Conservation (phyloP, 306 rosid species). For the Aeschynomene evenia region DNA sequence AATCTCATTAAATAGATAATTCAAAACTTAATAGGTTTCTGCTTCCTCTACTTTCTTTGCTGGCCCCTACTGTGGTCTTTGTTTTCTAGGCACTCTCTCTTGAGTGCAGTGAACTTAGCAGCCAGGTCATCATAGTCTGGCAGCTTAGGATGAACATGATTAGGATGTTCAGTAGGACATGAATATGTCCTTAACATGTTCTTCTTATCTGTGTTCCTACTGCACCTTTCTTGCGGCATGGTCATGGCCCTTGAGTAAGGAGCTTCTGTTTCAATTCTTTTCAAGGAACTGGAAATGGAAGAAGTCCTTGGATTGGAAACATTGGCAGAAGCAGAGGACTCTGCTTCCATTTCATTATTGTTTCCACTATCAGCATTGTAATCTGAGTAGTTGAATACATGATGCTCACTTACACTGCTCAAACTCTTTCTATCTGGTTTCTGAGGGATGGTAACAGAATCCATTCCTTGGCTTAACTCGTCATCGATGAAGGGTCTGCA, state of each 20-base stretch:
- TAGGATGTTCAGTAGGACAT: conserved; percentile 49
- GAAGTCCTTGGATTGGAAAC: conserved; percentile 5
- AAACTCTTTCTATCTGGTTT: conserved; percentile 35
- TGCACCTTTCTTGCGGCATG: conserved; percentile 52
- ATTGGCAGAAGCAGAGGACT: conserved; percentile 13
- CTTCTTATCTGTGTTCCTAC: conserved; percentile 33
- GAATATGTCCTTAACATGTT: conserved; percentile 61
- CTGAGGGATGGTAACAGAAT: background rate
- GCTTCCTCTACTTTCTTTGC: background rate
- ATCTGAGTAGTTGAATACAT: conserved; percentile 38
- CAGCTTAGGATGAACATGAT: conserved; percentile 79
- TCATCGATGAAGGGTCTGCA: conserved; percentile 14
- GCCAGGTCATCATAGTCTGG: conserved; percentile 73
- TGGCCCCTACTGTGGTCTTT: background rate
- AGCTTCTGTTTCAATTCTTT: conserved; percentile 28
- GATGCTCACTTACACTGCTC: conserved; percentile 25
- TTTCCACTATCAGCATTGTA: conserved; percentile 22
- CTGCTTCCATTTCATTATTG: conserved; percentile 21
- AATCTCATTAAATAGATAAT: conserved; percentile 5
- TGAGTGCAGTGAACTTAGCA: conserved; percentile 62
- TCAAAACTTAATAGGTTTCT: conserved; percentile 1
- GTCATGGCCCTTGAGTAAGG: conserved; percentile 57
- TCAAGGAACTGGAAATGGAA: conserved; percentile 28
- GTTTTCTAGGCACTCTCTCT: conserved; percentile 43
- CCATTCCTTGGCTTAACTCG: conserved; percentile 24